Percentiles rank a stretch among this genome's conserved stretches.
These are phyloP conservation scores for Fusarium coffeatum DNA, from an alignment of 2,329 filamentous ascomycete species.

Conservation along the genomic window DNA sequence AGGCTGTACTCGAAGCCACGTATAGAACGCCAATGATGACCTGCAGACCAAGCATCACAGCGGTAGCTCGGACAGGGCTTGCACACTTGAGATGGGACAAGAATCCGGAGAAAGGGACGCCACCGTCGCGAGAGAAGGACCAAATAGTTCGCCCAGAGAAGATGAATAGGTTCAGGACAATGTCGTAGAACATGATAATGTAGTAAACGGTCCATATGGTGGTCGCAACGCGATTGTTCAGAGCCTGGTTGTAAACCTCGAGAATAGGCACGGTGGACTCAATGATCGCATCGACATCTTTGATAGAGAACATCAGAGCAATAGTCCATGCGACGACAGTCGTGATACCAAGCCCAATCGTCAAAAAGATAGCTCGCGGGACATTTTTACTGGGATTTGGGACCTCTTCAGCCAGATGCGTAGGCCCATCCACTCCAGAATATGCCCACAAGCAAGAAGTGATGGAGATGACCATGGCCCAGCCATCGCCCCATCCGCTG, in stretches of 20 bases:
- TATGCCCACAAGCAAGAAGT: slow-evolving; percentile 44
- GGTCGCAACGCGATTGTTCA: slow-evolving; percentile 41
- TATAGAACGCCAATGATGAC: slow-evolving; percentile 43
- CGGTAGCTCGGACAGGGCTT: slow-evolving; percentile 40
- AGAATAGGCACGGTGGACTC: slow-evolving; percentile 41
- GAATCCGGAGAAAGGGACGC: slow-evolving; percentile 39
- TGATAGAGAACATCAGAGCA: slow-evolving; percentile 43
- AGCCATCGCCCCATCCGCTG: slow-evolving; percentile 45
- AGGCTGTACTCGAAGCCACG: slow-evolving; percentile 41
- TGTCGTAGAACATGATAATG: slow-evolving; percentile 46
- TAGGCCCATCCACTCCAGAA: slow-evolving; percentile 39
- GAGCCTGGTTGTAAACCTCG: slow-evolving; percentile 43
- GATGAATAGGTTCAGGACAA: slow-evolving; percentile 44
- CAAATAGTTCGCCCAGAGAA: slow-evolving; percentile 44
- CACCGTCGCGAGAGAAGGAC: slow-evolving; percentile 44
- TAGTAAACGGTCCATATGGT: slow-evolving; percentile 45
- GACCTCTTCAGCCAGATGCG: slow-evolving; percentile 43
- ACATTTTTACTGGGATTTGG: slow-evolving; percentile 44
- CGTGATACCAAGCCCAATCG: slow-evolving; percentile 37
- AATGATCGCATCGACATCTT: slow-evolving; percentile 41
- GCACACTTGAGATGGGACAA: slow-evolving; percentile 39
- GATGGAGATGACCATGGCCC: slow-evolving; percentile 41
- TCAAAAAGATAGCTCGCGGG: slow-evolving; percentile 42
- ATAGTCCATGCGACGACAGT: slow-evolving; percentile 44
- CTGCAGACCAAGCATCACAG: slow-evolving; percentile 46